Base-by-base conservation (phyloP, 2,329 filamentous ascomycete genomes). In the Diaporthe ilicicola region DNA sequence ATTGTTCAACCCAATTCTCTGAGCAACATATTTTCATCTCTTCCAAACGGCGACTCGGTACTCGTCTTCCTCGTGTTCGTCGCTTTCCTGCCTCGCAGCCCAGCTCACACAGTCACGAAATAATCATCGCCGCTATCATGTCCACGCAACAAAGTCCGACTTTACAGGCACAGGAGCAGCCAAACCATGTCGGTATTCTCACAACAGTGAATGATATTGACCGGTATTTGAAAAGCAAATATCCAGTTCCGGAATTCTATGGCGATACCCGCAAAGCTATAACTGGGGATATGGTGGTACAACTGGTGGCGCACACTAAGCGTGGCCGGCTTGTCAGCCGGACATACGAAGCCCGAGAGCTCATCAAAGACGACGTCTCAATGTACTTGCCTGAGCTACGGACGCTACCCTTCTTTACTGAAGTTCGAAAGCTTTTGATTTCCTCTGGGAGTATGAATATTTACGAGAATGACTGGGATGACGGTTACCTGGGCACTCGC, bases 381-480 rank as follows among this genome's bases (percentile, higher is more conserved):
- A 37, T 27, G 5, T 12, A 4, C 9, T 5, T 62, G 19, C 34
- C 67, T 19, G 55, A 17, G 13, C 12, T 69, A 13, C 54, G 54
- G 3, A 13, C 54, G 13, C 54, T 24, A 1, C 32, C 54, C 17
- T 62, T 69, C n/a, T 62, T 69, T 46, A 13, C 44, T 22, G 67
- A 69, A 34, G 55, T 62, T 10, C 34, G 46, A 4, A 69, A 69
- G 48, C 55, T 69, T n/a, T 50, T 69, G n/a, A 17, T 69, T 3
- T 69, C 27, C 24, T 46, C 15, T 15, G 27, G 4, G 17, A 62
- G 4, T 4, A 27, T 51, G 4, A 4, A 1, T 4, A 1, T 2
- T 8, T 42, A 3, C 9, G 3, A 32, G 17, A 7, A 4, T 8
- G 17, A 27, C 24, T 69, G 67, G 67, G 24, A 62, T 29, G 67